Percentiles rank a stretch among this genome's conserved stretches.
Conservation (phyloP, 768 basidiomycete species). For the Imleria badia region DNA sequence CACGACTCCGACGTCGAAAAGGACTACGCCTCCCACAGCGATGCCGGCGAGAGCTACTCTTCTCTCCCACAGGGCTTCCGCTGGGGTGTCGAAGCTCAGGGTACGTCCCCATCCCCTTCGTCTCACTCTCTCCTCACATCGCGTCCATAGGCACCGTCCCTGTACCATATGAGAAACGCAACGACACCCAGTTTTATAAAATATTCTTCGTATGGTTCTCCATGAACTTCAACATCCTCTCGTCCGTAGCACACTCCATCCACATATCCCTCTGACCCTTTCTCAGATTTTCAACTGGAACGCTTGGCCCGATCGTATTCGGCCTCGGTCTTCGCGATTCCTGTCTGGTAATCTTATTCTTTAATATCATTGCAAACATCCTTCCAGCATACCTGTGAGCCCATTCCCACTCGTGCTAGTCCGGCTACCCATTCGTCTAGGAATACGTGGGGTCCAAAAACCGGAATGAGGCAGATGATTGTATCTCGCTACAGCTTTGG, state of each 20-base stretch:
- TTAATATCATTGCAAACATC: constrained; percentile 58
- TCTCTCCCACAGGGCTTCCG: constrained; percentile 20
- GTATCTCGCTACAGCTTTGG: constrained; percentile 63
- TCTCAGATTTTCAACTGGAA: constrained; percentile 64
- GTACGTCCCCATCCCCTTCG: constrained; percentile 2
- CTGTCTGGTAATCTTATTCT: constrained; percentile 64
- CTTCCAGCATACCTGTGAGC: constrained; percentile 63
- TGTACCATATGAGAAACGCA: constrained; percentile 47
- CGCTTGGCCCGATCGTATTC: constrained; percentile 63
- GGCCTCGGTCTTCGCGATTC: constrained; percentile 61
- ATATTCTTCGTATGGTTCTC: constrained; percentile 76
- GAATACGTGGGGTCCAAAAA: constrained; percentile 73
- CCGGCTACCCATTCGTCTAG: constrained; percentile 24
- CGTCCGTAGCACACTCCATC: constrained; percentile 31
- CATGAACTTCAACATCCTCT: constrained; percentile 63
- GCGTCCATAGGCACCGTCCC: constrained; percentile 48
- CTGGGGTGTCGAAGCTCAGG: constrained; percentile 35
- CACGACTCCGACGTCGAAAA: constrained; percentile 30
- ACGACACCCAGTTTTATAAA: constrained; percentile 59
- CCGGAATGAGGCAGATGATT: constrained; percentile 83
- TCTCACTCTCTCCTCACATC: background rate
- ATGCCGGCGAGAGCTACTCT: background rate
- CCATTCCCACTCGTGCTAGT: background rate
- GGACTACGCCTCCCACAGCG: constrained; percentile 20
- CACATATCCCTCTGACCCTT: background rate